Evolutionary conservation across 2,329 filamentous ascomycete species (phyloP).

Genomic region (Immersiporthe knoxdaviesiana): DNA sequence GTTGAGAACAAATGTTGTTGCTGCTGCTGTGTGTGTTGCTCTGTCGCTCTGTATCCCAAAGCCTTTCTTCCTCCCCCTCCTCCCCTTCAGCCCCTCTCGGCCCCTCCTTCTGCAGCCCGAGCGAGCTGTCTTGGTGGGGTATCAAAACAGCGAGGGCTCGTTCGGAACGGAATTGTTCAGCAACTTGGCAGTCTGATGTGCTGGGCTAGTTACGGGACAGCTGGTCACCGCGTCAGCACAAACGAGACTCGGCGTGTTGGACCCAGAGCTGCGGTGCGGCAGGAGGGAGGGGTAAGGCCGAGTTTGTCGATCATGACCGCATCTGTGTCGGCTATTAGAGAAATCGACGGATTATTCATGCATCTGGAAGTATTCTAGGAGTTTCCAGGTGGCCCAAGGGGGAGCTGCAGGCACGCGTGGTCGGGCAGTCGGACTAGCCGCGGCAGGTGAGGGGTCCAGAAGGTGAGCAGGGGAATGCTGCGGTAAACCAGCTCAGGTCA

Average conservation of each 20-base stretch:
- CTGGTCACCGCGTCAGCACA: background rate
- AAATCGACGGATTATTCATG: background rate
- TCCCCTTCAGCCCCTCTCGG: too few species aligned
- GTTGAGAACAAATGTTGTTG: background rate
- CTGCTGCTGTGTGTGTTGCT: background rate
- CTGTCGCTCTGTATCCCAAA: background rate
- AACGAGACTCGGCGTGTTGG: background rate
- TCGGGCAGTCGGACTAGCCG: slow-evolving; percentile 4
- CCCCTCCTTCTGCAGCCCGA: background rate
- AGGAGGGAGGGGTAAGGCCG: background rate
- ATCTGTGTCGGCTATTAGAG: slow-evolving; percentile 8
- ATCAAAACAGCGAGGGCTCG: background rate
- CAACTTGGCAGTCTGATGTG: background rate
- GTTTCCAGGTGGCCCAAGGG: background rate
- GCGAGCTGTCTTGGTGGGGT: background rate
- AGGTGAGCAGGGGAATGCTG: background rate
- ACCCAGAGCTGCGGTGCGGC: slow-evolving; percentile 4
- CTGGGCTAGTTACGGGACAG: background rate
- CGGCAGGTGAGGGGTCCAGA: slow-evolving; percentile 1
- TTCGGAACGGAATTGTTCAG: background rate
- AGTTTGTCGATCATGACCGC: slow-evolving; percentile 15
- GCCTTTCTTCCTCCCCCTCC: background rate
- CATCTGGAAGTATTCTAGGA: background rate
- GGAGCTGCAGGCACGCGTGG: background rate
- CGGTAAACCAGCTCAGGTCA: background rate